Conservation (phyloP, 1,139 yeast genomes). For the Suhomyces panamericanus region DNA sequence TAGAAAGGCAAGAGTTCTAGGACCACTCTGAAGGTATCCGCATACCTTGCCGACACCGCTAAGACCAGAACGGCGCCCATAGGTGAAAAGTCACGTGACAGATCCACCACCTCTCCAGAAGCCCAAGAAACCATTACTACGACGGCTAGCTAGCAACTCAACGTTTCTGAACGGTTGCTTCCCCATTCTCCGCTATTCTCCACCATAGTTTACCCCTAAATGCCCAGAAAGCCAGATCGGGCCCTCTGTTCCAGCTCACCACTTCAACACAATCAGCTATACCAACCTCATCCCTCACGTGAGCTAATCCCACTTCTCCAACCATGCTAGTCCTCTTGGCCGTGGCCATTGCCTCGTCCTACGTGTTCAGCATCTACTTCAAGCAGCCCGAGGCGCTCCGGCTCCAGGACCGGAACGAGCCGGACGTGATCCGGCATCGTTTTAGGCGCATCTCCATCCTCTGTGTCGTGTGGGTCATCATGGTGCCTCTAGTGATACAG, state of each 20-base stretch:
- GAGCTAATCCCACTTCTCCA: neutral
- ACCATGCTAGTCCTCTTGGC: constrained; percentile 15
- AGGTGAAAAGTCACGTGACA: too few relatives aligned
- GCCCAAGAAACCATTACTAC: too few relatives aligned
- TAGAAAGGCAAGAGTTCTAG: too few relatives aligned
- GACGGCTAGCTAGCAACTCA: too few relatives aligned
- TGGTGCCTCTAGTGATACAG: constrained; percentile 24
- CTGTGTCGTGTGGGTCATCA: constrained; percentile 29
- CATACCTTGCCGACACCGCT: too few relatives aligned
- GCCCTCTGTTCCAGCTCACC: too few relatives aligned
- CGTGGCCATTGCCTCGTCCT: constrained; percentile 36
- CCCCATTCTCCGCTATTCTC: too few relatives aligned
- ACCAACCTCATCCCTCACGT: neutral
- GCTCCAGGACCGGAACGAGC: constrained; percentile 47
- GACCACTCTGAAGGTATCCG: too few relatives aligned
- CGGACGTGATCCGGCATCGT: constrained; percentile 38
- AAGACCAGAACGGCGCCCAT: too few relatives aligned
- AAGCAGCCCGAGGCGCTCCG: constrained; percentile 26
- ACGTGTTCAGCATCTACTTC: constrained; percentile 41
- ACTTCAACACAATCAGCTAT: neutral
- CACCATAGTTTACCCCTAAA: too few relatives aligned
- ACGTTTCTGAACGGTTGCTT: too few relatives aligned
- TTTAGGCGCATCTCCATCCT: constrained; percentile 36
- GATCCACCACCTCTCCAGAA: too few relatives aligned
- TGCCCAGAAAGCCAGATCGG: neutral